These are phyloP conservation scores for Castanopsis chinensis DNA, from an alignment of 306 rosid genomes.

Conservation along the genomic window DNA sequence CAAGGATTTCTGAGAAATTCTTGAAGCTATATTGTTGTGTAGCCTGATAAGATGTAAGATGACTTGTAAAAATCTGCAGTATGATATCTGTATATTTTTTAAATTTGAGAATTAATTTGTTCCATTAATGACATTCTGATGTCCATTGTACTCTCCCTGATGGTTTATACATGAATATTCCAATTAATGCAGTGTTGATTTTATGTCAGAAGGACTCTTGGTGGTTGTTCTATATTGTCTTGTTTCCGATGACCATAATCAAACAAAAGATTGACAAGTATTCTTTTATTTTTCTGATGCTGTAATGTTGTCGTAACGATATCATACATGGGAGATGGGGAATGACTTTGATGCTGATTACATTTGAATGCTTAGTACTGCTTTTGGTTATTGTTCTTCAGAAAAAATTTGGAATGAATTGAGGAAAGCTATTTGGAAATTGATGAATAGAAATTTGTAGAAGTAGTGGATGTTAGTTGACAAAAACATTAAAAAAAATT, in stretches of 20 bases:
- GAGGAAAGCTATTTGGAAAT: neutral
- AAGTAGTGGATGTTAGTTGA: neutral
- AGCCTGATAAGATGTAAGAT: conserved; percentile 11
- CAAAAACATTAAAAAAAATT: neutral
- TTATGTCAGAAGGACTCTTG: neutral
- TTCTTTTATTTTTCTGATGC: neutral
- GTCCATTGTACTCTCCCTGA: neutral
- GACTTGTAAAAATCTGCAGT: neutral
- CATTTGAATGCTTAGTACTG: neutral
- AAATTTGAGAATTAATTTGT: neutral
- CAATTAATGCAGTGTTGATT: neutral
- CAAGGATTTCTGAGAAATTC: conserved; percentile 1
- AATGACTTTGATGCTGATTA: neutral
- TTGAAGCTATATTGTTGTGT: neutral
- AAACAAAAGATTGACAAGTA: neutral
- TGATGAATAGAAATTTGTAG: neutral
- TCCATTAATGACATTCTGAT: neutral
- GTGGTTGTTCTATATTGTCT: neutral
- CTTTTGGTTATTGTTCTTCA: neutral
- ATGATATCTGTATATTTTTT: neutral
- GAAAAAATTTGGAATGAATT: neutral
- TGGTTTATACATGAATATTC: neutral
- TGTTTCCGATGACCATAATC: neutral
- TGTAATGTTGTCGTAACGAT: neutral
- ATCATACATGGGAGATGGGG: neutral